Conservation (phyloP, 192 early-diverging fungal genomes). For the Backusella liffmaniae region DNA sequence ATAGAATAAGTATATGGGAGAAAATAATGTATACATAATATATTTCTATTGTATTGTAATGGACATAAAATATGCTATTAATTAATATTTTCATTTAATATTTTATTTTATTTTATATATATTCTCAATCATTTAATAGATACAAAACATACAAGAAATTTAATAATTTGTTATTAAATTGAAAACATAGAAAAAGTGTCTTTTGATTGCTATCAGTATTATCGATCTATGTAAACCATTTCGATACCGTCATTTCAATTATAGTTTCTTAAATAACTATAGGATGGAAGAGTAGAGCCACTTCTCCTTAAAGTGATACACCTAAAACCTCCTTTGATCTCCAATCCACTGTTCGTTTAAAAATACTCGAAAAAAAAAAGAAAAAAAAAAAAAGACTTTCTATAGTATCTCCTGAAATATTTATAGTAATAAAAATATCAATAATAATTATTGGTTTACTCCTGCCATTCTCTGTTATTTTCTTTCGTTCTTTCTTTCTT, state of each 20-base stretch:
- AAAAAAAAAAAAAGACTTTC: too few species aligned
- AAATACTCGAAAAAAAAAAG: not conserved
- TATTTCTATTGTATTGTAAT: not conserved
- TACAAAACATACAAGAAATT: not conserved
- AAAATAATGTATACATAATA: not conserved
- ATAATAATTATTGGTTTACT: not conserved
- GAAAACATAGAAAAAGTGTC: not conserved
- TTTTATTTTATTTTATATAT: not conserved
- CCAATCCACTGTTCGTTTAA: not conserved
- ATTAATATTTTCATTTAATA: not conserved
- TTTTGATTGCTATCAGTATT: not conserved
- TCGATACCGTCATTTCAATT: not conserved
- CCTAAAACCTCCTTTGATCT: not conserved
- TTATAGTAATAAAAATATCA: not conserved
- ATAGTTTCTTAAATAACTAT: too few species aligned
- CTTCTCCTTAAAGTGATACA: not conserved
- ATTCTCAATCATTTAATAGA: not conserved
- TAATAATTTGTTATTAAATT: not conserved
- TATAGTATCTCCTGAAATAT: not conserved
- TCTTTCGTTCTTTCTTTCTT: not conserved
- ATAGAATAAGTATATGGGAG: not conserved
- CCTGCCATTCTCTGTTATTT: not conserved
- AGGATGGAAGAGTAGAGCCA: too few species aligned
- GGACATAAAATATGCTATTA: not conserved
- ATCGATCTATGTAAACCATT: not conserved